Percentiles rank a stretch among this genome's conserved stretches.
Conservation (phyloP, 2,329 filamentous ascomycete genomes). For the Metarhizium rileyi region DNA sequence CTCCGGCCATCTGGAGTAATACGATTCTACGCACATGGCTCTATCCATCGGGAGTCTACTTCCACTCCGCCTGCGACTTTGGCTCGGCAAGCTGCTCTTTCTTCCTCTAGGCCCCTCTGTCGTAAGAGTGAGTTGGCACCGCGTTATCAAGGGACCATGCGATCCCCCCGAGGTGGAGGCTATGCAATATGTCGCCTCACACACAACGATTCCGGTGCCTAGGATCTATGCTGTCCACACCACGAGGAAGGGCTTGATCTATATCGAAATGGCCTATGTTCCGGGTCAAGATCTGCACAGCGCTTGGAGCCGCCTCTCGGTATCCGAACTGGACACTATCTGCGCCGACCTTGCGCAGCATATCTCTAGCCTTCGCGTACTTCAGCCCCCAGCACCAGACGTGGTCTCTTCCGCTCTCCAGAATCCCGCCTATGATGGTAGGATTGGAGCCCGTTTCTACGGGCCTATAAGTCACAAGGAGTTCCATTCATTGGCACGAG, state of each 20-base stretch:
- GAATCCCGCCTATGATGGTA: conserved; percentile 14
- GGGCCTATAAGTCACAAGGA: conserved; percentile 16
- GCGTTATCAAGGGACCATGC: conserved; percentile 21
- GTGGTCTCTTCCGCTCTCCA: conserved; percentile 16
- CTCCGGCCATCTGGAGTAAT: no score
- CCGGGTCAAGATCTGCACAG: conserved; percentile 11
- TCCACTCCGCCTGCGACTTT: conserved; percentile 16
- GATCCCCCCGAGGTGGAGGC: conserved; percentile 19
- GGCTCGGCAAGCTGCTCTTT: conserved; percentile 18
- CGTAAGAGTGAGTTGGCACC: conserved; percentile 18
- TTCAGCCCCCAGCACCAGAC: conserved; percentile 13
- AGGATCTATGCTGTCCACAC: conserved; percentile 16
- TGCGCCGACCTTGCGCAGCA: conserved; percentile 15
- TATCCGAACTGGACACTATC: conserved; percentile 12
- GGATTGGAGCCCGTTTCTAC: conserved; percentile 16
- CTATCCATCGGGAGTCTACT: conserved; percentile 16
- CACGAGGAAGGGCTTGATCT: conserved; percentile 9
- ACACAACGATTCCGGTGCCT: conserved; percentile 19
- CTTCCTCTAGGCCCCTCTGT: neutral
- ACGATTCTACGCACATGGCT: conserved; percentile 16
- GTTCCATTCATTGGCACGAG: conserved; percentile 17
- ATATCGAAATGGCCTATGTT: conserved; percentile 19
- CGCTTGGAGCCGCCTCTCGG: conserved; percentile 14
- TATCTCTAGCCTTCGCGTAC: conserved; percentile 14
- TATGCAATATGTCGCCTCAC: conserved; percentile 18